phyloP scores from a whole-genome alignment of 1,284 basidiomycete genomes.

The Phellopilus nigrolimitatus region DNA sequence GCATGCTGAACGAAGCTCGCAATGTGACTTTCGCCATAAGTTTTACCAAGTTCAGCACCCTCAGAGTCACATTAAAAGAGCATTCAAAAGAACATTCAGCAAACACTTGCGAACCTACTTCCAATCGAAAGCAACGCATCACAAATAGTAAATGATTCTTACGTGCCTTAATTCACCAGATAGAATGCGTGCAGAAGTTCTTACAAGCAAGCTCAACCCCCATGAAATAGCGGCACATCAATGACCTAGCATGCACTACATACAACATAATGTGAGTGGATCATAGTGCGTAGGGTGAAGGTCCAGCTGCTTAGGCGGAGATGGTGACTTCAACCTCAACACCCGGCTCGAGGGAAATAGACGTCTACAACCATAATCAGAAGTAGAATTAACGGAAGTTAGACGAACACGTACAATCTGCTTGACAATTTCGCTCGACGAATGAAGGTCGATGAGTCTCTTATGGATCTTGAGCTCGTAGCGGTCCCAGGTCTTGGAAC shows the following conservation, averaged over 20 bases:
- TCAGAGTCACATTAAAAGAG: no score
- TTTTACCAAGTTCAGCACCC: no score
- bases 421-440: slow-evolving; percentile 99
- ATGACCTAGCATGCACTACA: background rate
- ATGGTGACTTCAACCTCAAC: slow-evolving; percentile 99
- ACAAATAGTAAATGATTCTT: no score
- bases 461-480: slow-evolving; percentile 99
- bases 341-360: slow-evolving; percentile 97
- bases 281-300: background rate
- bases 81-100: no score
- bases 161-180: no score
- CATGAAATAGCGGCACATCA: background rate
- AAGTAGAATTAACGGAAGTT: background rate
- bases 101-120: no score
- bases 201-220: background rate
- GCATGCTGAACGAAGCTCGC: no score
- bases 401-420: slow-evolving; percentile 76
- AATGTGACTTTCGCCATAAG: no score
- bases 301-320: slow-evolving; percentile 45
- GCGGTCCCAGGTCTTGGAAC: slow-evolving; percentile 99
- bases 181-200: no score
- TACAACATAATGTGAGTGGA: background rate
- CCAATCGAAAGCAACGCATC: no score
- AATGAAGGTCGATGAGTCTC: slow-evolving; percentile 98
- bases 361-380: slow-evolving; percentile 57